Percentiles rank a stretch among this genome's conserved stretches.
Conservation (phyloP, 176 grass and related monocot species). For the Typha latifolia region DNA sequence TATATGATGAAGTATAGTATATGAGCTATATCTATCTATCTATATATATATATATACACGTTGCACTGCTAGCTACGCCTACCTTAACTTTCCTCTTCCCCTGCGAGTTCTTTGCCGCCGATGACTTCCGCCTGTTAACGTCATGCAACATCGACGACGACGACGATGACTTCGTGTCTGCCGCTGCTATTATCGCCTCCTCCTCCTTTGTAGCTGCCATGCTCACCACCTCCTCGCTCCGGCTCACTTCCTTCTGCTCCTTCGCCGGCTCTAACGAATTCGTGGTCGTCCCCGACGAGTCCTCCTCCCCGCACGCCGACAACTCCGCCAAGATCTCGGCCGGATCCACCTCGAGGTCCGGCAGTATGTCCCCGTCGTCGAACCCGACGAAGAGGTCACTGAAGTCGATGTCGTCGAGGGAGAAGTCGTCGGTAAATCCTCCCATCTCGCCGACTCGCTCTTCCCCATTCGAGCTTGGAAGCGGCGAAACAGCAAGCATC, state of each 20-base stretch:
- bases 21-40: too few relatives aligned
- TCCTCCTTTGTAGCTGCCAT: slow-evolving; percentile 25
- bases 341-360: slow-evolving; percentile 85
- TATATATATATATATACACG: slow-evolving; percentile 12
- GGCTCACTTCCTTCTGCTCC: not conserved
- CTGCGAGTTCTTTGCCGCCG: slow-evolving; percentile 37
- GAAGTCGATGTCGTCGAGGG: slow-evolving; percentile 83
- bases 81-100: slow-evolving; percentile 82
- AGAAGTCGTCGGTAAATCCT: slow-evolving; percentile 23
- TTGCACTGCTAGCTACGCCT: slow-evolving; percentile 11
- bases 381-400: slow-evolving; percentile 48
- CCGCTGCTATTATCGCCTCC: slow-evolving; percentile 1
- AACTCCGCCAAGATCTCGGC: slow-evolving; percentile 71
- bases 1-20: not conserved
- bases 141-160: slow-evolving; percentile 20
- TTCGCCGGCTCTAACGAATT: not conserved
- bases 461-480: slow-evolving; percentile 40
- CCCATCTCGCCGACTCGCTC: not conserved
- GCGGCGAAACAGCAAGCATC: slow-evolving; percentile 70
- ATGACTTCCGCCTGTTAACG: slow-evolving; percentile 29
- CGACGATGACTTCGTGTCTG: slow-evolving; percentile 37
- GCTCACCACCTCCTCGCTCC: slow-evolving; percentile 14
- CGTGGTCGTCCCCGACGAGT: not conserved
- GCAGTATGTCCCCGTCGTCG: slow-evolving; percentile 71
- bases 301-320: slow-evolving; percentile 7